These are phyloP conservation scores for Rhinocladiella similis DNA, from an alignment of 2,329 filamentous ascomycete species.

Conservation along the genomic window DNA sequence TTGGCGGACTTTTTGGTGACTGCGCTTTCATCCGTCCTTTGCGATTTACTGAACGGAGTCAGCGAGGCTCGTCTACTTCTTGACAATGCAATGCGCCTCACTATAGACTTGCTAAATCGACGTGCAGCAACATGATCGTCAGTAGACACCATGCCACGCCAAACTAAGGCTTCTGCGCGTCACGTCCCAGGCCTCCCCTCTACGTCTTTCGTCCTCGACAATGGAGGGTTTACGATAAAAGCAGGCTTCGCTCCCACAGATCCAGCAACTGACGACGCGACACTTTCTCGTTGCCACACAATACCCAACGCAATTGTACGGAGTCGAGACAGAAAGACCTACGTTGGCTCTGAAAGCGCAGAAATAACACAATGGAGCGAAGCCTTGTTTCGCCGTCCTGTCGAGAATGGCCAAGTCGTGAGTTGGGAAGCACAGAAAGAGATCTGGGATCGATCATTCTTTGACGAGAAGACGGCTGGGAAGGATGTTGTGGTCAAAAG, in stretches of 20 bases:
- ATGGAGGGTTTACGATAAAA: slow-evolving; percentile 89
- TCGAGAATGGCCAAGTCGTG: slow-evolving; percentile 92
- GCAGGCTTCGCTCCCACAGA: slow-evolving; percentile 68
- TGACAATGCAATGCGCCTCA: not conserved
- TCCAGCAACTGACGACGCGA: slow-evolving; percentile 42
- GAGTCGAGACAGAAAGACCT: slow-evolving; percentile 74
- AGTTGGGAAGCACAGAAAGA: slow-evolving; percentile 97
- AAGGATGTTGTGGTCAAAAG: slow-evolving; percentile 53
- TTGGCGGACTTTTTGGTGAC: not conserved
- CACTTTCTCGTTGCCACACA: slow-evolving; percentile 56
- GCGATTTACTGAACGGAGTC: too few species aligned
- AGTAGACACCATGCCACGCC: slow-evolving; percentile 16
- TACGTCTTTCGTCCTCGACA: slow-evolving; percentile 84
- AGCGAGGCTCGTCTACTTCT: too few species aligned
- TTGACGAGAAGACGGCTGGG: slow-evolving; percentile 66
- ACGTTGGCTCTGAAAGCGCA: slow-evolving; percentile 75
- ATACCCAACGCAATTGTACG: slow-evolving; percentile 89
- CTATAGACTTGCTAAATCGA: not conserved
- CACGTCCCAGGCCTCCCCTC: slow-evolving; percentile 54
- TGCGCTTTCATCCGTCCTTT: not conserved
- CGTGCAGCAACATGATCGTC: not conserved
- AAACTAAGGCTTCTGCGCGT: slow-evolving; percentile 54
- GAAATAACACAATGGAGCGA: slow-evolving; percentile 87
- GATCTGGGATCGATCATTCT: slow-evolving; percentile 90
- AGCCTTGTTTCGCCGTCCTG: slow-evolving; percentile 79